phyloP scores from a whole-genome alignment of 345 rosid species.

The Brassica rapa region DNA sequence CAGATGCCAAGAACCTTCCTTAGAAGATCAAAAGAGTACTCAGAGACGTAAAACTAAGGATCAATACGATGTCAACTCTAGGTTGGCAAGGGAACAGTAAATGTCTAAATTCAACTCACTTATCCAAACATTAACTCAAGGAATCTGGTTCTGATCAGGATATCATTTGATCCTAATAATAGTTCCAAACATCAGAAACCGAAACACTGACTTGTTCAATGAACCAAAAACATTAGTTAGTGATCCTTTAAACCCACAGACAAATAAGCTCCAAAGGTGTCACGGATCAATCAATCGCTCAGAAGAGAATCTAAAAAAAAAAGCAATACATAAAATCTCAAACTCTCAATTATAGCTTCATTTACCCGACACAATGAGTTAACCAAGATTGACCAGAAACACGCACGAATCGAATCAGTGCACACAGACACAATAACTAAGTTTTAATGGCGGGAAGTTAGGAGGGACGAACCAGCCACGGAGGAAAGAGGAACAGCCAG shows the following conservation, averaged over 20 bases:
- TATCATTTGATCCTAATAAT: not conserved
- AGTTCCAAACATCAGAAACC: not conserved
- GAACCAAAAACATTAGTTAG: not conserved
- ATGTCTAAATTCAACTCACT: slow-evolving; percentile 26
- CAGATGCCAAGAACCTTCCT: slow-evolving; percentile 12
- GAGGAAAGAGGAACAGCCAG: slow-evolving; percentile 48
- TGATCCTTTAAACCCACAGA: not conserved
- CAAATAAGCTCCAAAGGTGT: not conserved
- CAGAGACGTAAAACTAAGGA: not conserved
- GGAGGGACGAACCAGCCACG: slow-evolving; percentile 63
- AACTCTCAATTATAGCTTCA: slow-evolving; percentile 15
- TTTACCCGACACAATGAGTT: not conserved
- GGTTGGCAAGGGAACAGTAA: not conserved
- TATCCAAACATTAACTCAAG: slow-evolving; percentile 26
- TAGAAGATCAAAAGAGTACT: slow-evolving; percentile 5
- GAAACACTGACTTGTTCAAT: slow-evolving; percentile 14
- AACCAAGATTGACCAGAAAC: slow-evolving; percentile 10
- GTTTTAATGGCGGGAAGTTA: slow-evolving; percentile 14
- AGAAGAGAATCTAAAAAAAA: not conserved
- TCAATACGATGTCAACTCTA: not conserved
- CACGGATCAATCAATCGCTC: not conserved
- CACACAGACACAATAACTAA: not conserved
- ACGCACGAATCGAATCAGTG: slow-evolving; percentile 11
- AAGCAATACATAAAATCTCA: not conserved
- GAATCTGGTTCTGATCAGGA: slow-evolving; percentile 36